Conservation (phyloP, 73 alveolate species). For the Paramecium sonneborni region DNA sequence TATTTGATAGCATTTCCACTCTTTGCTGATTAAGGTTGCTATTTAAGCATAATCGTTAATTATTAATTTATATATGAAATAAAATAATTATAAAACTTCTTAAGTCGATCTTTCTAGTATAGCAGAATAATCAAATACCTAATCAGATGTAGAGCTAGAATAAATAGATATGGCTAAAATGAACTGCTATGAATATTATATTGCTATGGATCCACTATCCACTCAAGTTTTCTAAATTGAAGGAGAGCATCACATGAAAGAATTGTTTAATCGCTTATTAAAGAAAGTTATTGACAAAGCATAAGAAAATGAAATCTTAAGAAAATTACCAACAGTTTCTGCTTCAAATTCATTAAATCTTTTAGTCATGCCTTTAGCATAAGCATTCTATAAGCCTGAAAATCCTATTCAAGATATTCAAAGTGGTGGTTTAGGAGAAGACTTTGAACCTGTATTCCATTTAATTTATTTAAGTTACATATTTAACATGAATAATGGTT, state of each 20-base stretch:
- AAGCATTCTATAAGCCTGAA: not conserved
- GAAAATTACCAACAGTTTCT: not conserved
- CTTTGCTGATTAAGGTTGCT: not conserved
- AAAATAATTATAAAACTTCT: not conserved
- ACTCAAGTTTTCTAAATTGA: not conserved
- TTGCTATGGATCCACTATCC: not conserved
- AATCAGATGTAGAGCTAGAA: constrained; percentile 48
- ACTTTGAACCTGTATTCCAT: not conserved
- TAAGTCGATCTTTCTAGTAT: not conserved
- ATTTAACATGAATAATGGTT: constrained; percentile 12
- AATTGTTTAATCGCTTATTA: not conserved
- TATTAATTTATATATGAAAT: not conserved
- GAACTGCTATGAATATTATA: not conserved
- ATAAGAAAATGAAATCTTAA: constrained; percentile 22
- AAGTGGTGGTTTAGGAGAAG: not conserved
- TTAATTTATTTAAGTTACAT: not conserved
- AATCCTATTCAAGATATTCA: not conserved
- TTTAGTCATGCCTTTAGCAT: not conserved
- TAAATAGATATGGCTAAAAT: not conserved
- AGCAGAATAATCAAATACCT: not conserved
- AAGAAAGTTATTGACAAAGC: not conserved
- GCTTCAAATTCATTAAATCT: not conserved
- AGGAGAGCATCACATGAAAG: constrained; percentile 12
- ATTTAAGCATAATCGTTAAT: not conserved
- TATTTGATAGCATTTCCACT: not conserved